Evolutionary conservation across 108 stramenopile genomes (phyloP), one percentile per base, ranked within the genome.

Genomic region (Conticribra guillardii): DNA sequence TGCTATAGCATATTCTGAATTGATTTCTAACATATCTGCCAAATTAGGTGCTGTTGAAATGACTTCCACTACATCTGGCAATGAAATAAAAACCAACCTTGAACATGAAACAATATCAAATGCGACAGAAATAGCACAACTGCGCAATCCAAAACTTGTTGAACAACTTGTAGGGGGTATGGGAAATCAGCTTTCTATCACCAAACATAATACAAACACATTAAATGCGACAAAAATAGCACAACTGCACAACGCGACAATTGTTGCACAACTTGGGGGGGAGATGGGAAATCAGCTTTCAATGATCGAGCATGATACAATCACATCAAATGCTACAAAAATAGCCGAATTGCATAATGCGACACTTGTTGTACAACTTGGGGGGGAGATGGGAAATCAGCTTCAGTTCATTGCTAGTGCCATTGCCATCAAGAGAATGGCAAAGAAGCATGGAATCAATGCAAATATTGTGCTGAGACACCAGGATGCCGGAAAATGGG

Each of bases 271-370:
- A 11, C 37, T 41, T 11, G 37, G 37, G 11, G 37, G 37, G 37
- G 37, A 41, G 11, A 41, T 41, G 37, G 37, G 37, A 5, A 41
- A 41, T 11, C 37, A 41, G 11, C 37, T 41, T 11, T 41, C 37
- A 41, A 41, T 41, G 37, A 41, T 41, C n/a, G n/a, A n/a, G n/a
- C n/a, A n/a, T n/a, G n/a, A n/a, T n/a, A n/a, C n/a, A n/a, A n/a
- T n/a, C n/a, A n/a, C n/a, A n/a, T n/a, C n/a, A n/a, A n/a, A n/a
- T n/a, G n/a, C n/a, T n/a, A n/a, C n/a, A n/a, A n/a, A n/a, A n/a
- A n/a, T n/a, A n/a, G n/a, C n/a, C n/a, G n/a, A n/a, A n/a, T n/a
- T 51, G 50, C 37, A 41, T 11, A 41, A 41, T 41, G 37, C 37
- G 11, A 9, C 37, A 11, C 5, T 41, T 5, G 37, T 41, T 9